These are phyloP conservation scores for Raddia guianensis DNA, from an alignment of 176 grass and related monocot species.

Conservation along the genomic window DNA sequence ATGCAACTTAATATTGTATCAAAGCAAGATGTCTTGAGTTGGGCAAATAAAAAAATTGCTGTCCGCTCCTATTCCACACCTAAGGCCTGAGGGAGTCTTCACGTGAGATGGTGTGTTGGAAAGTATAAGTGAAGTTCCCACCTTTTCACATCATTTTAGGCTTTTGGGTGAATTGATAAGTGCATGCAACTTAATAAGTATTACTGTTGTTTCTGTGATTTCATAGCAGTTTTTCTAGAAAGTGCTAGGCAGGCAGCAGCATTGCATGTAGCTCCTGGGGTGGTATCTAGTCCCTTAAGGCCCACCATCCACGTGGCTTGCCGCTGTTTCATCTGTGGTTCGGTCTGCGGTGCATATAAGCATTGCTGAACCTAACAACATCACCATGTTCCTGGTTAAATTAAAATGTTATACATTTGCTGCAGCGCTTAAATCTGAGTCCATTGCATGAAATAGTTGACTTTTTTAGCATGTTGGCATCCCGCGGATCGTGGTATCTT, in stretches of 20 bases:
- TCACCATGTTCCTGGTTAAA: background rate
- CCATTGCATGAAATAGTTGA: background rate
- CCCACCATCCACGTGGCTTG: too few relatives aligned
- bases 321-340: too few relatives aligned
- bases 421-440: background rate
- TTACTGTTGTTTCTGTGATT: background rate
- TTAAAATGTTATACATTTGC: background rate
- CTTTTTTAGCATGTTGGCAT: background rate
- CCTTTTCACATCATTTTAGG: too few relatives aligned
- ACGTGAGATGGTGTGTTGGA: too few relatives aligned
- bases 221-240: background rate
- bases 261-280: background rate
- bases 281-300: background rate
- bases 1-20: too few relatives aligned
- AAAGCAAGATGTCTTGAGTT: too few relatives aligned
- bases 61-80: too few relatives aligned
- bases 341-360: too few relatives aligned
- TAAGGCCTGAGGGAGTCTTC: too few relatives aligned
- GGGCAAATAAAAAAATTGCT: too few relatives aligned
- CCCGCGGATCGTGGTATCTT: conserved; percentile 1
- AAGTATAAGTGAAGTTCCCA: too few relatives aligned
- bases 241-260: background rate
- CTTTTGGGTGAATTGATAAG: too few relatives aligned
- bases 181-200: background rate
- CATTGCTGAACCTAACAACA: background rate